Base-by-base conservation (phyloP, 2,329 filamentous ascomycete genomes). In the Fusarium sororula region DNA sequence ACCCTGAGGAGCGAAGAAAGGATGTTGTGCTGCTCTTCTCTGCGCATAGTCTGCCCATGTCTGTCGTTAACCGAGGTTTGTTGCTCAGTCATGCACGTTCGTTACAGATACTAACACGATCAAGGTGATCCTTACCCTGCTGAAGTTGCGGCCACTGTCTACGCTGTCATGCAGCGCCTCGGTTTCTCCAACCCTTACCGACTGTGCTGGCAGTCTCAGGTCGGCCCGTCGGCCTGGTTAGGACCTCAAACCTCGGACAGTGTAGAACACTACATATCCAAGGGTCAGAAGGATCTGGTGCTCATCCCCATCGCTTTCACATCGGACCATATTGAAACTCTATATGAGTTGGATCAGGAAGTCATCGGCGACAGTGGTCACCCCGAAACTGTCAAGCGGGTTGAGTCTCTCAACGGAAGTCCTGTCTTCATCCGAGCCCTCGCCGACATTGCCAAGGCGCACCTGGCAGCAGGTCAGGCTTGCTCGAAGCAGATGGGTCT, bases 251-350 rank as follows among this genome's bases (percentile, higher is more conserved):
- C 96, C 0, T 91, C 92, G 68, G 91, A 92, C 75, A 96, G 95
- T 0, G 96, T 99, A 17, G 91, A 95, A 80, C 89, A 94, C 68
- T 97, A 98, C 80, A 91, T 98, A 75, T 90, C 93, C 80, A 95
- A 96, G 83, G 96, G 96, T 2, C 94, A 98, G 80, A 97, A 92
- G 63, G 95, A 99, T 80, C 87, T 99, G 62, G 87, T 98, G 3
- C 87, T 99, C 12, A 94, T 99, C 63, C 96, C 96, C 0, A 97
- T 99, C 74, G 96, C 96, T 11, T 99, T 99, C 81, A 99, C 96
- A 1, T 97, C 94, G n/a, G 96, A 99, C 79, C 96, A 99, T 81
- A 99, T 99, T 76, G 96, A 99, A 85, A 99, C 96, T 1, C 87
- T 99, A 2, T 98, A 92, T 81, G 96, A 99, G 83, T 86, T 99